These are phyloP conservation scores for Sarocladium strictum DNA, from an alignment of 2,329 filamentous ascomycete species.

Conservation along the genomic window DNA sequence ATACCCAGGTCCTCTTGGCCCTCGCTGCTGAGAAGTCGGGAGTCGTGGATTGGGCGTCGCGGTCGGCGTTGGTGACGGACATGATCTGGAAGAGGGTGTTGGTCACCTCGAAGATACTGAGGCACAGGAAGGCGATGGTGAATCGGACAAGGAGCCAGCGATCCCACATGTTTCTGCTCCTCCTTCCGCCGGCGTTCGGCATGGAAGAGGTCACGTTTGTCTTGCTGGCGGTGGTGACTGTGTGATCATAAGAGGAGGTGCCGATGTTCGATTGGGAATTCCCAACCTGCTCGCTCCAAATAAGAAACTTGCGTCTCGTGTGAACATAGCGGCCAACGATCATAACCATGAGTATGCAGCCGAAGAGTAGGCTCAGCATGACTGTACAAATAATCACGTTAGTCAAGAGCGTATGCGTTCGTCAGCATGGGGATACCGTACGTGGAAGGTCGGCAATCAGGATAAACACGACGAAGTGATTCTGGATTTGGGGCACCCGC, in stretches of 20 bases:
- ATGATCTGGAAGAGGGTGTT: neutral
- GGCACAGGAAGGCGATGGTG: neutral
- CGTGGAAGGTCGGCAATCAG: neutral
- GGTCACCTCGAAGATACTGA: neutral
- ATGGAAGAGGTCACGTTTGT: neutral
- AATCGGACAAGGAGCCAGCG: conserved; percentile 2
- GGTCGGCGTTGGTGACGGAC: neutral
- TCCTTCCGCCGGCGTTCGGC: neutral
- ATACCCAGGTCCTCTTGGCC: neutral
- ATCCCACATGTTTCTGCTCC: neutral
- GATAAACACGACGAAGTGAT: neutral
- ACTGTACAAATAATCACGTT: neutral
- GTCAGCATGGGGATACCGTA: neutral
- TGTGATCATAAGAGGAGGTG: neutral
- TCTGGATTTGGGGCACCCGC: neutral
- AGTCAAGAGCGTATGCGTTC: no score
- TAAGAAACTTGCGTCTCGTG: neutral
- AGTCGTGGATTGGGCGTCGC: neutral
- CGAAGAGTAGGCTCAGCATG: neutral
- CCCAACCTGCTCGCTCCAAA: neutral
- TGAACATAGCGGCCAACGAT: neutral
- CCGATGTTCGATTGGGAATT: neutral
- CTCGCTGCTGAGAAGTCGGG: neutral
- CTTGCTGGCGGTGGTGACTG: neutral
- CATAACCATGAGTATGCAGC: neutral